phyloP scores from a whole-genome alignment of 257 asterid genomes.

The Rubia yunnanensis region DNA sequence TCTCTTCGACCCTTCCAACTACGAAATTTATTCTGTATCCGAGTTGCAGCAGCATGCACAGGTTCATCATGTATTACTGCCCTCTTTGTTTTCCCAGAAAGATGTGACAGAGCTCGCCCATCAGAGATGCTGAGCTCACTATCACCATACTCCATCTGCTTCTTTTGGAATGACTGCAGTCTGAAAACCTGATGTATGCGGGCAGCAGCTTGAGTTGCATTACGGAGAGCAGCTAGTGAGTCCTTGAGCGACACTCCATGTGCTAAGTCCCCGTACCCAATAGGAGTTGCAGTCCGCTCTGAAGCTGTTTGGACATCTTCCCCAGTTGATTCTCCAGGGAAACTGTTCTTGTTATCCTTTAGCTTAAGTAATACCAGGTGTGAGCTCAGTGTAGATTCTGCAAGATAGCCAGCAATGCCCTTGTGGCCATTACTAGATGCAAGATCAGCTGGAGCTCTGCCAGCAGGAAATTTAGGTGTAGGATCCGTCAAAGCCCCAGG shows the following conservation, averaged over 20 bases:
- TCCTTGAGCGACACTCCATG: conserved; percentile 71
- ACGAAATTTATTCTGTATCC: conserved; percentile 85
- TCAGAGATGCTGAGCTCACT: conserved; percentile 54
- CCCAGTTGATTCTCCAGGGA: conserved; percentile 20
- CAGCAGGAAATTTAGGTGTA: conserved; percentile 55
- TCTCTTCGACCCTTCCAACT: conserved; percentile 91
- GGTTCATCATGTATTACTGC: conserved; percentile 49
- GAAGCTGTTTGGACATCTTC: conserved; percentile 52
- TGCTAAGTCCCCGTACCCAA: conserved; percentile 44
- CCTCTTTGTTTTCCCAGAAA: conserved; percentile 49
- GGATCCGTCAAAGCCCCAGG: conserved; percentile 88
- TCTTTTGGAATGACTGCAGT: conserved; percentile 84
- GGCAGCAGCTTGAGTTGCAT: conserved; percentile 97
- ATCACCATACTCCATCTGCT: conserved; percentile 57
- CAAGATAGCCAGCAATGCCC: conserved; percentile 91
- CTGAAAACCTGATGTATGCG: conserved; percentile 84
- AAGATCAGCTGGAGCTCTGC: conserved; percentile 74
- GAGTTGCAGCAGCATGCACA: conserved; percentile 64
- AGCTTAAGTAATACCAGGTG: conserved; percentile 49
- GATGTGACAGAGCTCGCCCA: conserved; percentile 59
- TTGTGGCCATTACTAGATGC: conserved; percentile 83
- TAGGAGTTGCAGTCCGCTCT: conserved; percentile 60
- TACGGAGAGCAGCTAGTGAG: conserved; percentile 83
- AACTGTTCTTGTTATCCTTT: conserved; percentile 38
- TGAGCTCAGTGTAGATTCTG: conserved; percentile 65